Base-by-base conservation (phyloP, 495 filamentous ascomycete genomes). In the Xylaria cubensis region DNA sequence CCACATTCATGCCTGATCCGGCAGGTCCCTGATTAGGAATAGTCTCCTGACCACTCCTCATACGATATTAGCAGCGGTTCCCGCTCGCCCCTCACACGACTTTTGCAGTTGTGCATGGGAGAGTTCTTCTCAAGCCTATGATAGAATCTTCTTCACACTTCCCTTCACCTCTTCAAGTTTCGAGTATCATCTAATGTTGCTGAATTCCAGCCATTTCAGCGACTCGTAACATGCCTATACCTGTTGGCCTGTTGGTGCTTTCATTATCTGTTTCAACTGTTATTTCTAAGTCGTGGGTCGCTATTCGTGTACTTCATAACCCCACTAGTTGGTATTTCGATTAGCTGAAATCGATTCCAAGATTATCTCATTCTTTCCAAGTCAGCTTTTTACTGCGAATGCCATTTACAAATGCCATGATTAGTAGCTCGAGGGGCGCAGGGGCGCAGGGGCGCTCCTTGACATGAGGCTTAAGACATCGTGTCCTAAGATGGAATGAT, bases 51-150 rank as follows among this genome's bases (percentile, higher is more conserved):
- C 67, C 67, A 55, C 53, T 19, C n/a, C 56, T 70, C 68, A 44
- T 70, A 70, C 66, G 66, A 69, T 69, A 69, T 58, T 46, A n/a
- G 39, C 66, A 69, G 51, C 32, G 36, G 26, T 69, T 58, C 51
- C 50, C 36, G 50, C 26, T 69, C 21, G 50, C 36, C 32, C 34
- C 51, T 55, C 50, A 32, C 59, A 58, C 51, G 66, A 58, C 21
- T 26, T 58, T 12, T 69, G 39, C 36, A 58, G n/a, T 46, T n/a
- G 50, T 24, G 10, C 44, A 39, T 15, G 61, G n/a, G 3, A 42
- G 13, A 24, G 36, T 41, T 68, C 51, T 10, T 24, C 21, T 46
- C 34, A 59, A 59, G 51, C 46, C 46, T 4, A 51, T 21, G 29
- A 56, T 55, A 13, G 10, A 3, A 55, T 21, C 53, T 15, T 55